A percentile compares a stretch with the other conserved stretches of the same genome.
Evolutionary conservation across 768 basidiomycete genomes (phyloP).

Genomic region (Serpula lacrymans): DNA sequence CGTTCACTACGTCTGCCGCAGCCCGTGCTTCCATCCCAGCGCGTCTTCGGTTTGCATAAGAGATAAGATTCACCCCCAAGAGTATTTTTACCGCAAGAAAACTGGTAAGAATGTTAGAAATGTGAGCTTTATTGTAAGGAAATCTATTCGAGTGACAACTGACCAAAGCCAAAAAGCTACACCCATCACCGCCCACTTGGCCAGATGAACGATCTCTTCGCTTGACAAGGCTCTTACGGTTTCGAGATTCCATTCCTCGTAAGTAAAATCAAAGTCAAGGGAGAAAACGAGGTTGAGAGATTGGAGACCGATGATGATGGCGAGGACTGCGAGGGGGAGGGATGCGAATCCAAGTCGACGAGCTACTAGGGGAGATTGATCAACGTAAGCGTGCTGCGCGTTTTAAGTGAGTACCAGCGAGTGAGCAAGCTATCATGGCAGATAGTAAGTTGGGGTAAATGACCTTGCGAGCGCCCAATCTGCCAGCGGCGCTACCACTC

Average conservation of each 20-base stretch:
- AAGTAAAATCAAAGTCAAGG: constrained; percentile 26
- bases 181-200: constrained; percentile 65
- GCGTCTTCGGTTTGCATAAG: constrained; percentile 73
- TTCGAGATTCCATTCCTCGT: constrained; percentile 38
- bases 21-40: constrained; percentile 77
- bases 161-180: constrained; percentile 84
- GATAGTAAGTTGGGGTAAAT: neutral
- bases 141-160: constrained; percentile 18
- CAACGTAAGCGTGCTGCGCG: constrained; percentile 79
- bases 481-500: constrained; percentile 68
- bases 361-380: constrained; percentile 93
- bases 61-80: constrained; percentile 84
- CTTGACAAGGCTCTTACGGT: constrained; percentile 35
- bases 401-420: constrained; percentile 4
- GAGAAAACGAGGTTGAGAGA: constrained; percentile 61
- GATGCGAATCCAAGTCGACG: constrained; percentile 93
- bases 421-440: neutral
- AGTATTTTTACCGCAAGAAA: constrained; percentile 87
- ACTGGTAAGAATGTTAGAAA: constrained; percentile 33
- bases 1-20: constrained; percentile 73
- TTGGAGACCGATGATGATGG: constrained; percentile 72
- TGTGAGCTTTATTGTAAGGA: neutral
- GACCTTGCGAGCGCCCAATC: constrained; percentile 71
- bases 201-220: constrained; percentile 48
- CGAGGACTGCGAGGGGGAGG: constrained; percentile 84